These are phyloP conservation scores for Tilletia indica DNA, from an alignment of 1,284 basidiomycete species.

Conservation along the genomic window DNA sequence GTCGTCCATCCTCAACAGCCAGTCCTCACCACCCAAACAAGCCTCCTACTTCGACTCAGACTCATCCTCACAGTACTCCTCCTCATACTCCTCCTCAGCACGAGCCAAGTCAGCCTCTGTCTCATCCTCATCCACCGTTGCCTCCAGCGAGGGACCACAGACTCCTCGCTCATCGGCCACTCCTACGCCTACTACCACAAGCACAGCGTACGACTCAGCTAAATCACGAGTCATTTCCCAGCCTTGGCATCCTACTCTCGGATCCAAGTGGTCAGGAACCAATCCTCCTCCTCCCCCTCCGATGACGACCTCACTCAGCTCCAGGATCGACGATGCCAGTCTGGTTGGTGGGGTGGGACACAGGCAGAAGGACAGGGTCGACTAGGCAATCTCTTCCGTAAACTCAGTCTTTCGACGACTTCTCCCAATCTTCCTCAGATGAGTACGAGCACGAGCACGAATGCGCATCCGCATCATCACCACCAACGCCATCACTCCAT, in stretches of 20 bases:
- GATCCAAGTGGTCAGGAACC: neutral
- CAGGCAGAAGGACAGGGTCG: neutral
- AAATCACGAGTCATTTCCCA: slow-evolving; percentile 9
- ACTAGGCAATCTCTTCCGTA: slow-evolving; percentile 2
- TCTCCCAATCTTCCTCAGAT: slow-evolving; percentile 1
- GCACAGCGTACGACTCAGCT: neutral
- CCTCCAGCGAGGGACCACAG: neutral
- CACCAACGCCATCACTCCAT: slow-evolving; percentile 12
- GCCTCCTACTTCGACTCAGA: neutral
- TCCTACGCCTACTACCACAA: neutral
- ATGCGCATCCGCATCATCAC: neutral
- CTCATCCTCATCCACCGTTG: neutral
- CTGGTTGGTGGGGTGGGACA: neutral
- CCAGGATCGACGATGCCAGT: neutral
- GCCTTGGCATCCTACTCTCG: slow-evolving; percentile 1
- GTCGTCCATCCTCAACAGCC: neutral
- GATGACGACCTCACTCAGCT: neutral
- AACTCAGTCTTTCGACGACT: slow-evolving; percentile 10
- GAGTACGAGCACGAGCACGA: no score
- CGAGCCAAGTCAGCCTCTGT: slow-evolving; percentile 13
- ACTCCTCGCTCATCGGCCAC: neutral
- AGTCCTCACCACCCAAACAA: neutral
- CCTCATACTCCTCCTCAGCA: no score
- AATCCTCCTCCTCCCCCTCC: neutral
- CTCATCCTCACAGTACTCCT: neutral